These are phyloP conservation scores for Aspergillus diversus DNA, from an alignment of 495 filamentous ascomycete species.

Conservation along the genomic window DNA sequence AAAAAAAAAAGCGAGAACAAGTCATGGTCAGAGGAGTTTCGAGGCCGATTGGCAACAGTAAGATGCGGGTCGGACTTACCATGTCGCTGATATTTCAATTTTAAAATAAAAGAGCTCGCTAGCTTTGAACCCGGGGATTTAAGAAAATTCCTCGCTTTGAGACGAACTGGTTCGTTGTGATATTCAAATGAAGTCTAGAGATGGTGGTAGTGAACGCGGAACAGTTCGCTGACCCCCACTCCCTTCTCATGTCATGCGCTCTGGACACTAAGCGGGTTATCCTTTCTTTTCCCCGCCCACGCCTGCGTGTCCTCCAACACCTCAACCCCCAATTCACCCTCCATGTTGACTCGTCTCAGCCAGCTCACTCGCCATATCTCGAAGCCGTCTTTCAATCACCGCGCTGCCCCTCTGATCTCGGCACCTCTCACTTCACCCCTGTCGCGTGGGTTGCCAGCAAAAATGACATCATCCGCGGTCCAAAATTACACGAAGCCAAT, in stretches of 20 bases:
- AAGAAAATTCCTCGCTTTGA: background rate
- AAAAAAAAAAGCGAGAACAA: background rate
- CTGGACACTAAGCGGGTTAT: background rate
- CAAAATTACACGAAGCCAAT: slow-evolving; percentile 63
- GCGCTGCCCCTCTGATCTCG: slow-evolving; percentile 35
- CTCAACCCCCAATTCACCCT: slow-evolving; percentile 11
- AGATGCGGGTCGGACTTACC: slow-evolving; percentile 24
- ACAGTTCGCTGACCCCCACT: background rate
- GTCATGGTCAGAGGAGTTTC: slow-evolving; percentile 11
- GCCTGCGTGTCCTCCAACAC: background rate
- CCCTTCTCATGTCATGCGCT: background rate
- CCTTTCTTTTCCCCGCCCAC: slow-evolving; percentile 9
- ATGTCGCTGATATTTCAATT: slow-evolving; percentile 11
- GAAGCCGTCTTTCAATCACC: slow-evolving; percentile 59
- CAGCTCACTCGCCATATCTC: slow-evolving; percentile 76
- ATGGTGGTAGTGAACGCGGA: background rate
- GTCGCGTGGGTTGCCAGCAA: slow-evolving; percentile 30
- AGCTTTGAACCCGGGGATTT: no score
- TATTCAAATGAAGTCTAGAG: background rate
- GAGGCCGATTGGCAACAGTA: background rate
- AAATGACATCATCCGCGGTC: slow-evolving; percentile 60
- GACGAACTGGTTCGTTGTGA: background rate
- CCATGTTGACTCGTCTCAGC: slow-evolving; percentile 76
- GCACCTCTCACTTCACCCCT: slow-evolving; percentile 47
- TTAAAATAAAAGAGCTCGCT: background rate